phyloP scores from a whole-genome alignment of 1,284 basidiomycete genomes.

The Ceratobasidium sp. region DNA sequence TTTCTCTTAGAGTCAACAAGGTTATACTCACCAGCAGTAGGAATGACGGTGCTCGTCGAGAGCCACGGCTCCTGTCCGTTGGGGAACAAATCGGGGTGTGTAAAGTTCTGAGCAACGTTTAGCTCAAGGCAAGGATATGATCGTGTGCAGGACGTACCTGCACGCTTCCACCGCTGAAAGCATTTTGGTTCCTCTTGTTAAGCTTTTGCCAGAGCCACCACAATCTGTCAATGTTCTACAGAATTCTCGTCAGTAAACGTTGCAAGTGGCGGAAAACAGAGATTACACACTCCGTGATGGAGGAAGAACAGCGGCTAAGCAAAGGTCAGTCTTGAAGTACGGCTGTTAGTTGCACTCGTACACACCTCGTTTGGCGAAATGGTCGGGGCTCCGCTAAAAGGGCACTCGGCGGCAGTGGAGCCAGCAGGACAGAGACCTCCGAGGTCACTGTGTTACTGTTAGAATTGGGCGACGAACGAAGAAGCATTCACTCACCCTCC shows the following conservation, averaged over 20 bases:
- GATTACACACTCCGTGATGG: neutral
- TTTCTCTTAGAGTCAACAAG: neutral
- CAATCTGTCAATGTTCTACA: neutral
- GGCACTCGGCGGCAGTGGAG: neutral
- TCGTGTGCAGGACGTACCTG: neutral
- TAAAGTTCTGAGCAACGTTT: neutral
- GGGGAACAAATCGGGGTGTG: neutral
- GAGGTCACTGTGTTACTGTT: neutral
- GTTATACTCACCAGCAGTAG: neutral
- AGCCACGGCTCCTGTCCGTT: neutral
- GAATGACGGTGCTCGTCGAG: neutral
- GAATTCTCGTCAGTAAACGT: neutral
- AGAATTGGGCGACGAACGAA: neutral
- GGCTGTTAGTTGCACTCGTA: neutral
- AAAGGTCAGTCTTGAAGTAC: neutral
- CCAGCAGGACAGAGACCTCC: neutral
- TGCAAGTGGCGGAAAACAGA: neutral
- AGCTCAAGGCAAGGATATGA: neutral
- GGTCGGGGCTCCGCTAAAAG: slow-evolving; percentile 1
- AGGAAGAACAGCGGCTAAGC: neutral
- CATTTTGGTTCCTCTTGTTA: neutral
- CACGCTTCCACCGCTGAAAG: neutral
- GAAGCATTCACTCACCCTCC: neutral
- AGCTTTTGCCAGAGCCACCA: neutral
- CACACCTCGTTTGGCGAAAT: slow-evolving; percentile 3